These are phyloP conservation scores for Candida dajiaensis DNA, from an alignment of 805 yeast species.

Conservation along the genomic window DNA sequence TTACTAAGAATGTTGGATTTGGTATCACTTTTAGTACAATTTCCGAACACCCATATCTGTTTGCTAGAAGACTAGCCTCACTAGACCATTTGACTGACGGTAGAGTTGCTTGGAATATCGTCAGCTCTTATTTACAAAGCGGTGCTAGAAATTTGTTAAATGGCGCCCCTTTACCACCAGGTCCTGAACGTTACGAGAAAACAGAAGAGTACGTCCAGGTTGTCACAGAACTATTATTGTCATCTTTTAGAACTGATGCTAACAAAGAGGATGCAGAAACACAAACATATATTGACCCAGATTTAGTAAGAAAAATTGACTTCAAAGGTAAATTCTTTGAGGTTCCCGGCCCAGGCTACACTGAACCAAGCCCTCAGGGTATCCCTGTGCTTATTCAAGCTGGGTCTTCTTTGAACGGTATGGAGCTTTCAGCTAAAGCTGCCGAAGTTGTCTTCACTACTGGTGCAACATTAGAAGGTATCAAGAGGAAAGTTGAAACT, in stretches of 20 bases:
- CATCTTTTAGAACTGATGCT: constrained; percentile 33
- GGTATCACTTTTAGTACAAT: constrained; percentile 36
- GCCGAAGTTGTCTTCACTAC: constrained; percentile 38
- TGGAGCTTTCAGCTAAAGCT: constrained; percentile 35
- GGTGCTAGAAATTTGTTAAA: constrained; percentile 32
- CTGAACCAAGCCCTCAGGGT: constrained; percentile 37
- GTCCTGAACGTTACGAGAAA: constrained; percentile 30
- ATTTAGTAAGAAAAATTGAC: constrained; percentile 29
- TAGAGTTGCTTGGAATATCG: constrained; percentile 38
- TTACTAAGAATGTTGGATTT: constrained; percentile 29
- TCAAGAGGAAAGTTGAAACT: constrained; percentile 25
- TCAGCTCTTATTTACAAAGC: constrained; percentile 31
- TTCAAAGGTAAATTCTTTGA: constrained; percentile 33
- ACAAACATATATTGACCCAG: constrained; percentile 28
- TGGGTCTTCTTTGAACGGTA: constrained; percentile 35
- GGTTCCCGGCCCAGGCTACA: constrained; percentile 36
- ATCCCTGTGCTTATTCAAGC: constrained; percentile 40
- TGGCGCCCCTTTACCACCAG: constrained; percentile 29
- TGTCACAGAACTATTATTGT: constrained; percentile 29
- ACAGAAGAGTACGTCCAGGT: constrained; percentile 35
- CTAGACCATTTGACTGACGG: constrained; percentile 36
- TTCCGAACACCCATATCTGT: constrained; percentile 34
- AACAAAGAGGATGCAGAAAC: constrained; percentile 10
- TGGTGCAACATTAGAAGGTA: constrained; percentile 27
- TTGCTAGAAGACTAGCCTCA: constrained; percentile 33